Base-by-base conservation (phyloP, 352 stramenopile species). In the Phytophthora gonapodyides region DNA sequence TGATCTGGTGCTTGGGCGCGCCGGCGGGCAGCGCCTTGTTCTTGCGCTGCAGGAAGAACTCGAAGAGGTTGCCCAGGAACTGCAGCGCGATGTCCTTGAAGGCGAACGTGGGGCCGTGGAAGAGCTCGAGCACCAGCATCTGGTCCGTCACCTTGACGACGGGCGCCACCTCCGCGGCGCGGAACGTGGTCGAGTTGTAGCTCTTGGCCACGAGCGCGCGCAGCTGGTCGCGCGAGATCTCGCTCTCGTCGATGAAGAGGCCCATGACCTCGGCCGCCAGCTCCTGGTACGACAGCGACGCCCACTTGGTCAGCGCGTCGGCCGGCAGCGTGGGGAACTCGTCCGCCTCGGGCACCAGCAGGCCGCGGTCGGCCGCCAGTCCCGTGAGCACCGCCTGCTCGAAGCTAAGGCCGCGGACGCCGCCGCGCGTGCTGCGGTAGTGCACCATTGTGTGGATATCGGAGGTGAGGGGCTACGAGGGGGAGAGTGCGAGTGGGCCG, bases 71-170 rank as follows among this genome's bases (percentile, higher is more conserved):
- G 53, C 97, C 97, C 13, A 99, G 82, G 75, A 99, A 99, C 82
- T 99, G 97, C 33, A 99, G 76, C 51, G 97, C 97, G 49, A 99
- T 98, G 80, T 99, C 97, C 81, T 99, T 99, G 83, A 99, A 99
- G 17, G 97, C 97, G 73, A 99, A 99, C 35, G 97, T 99, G 21
- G 97, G 97, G 59, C 97, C 97, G 69, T 99, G 97, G 81, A 99
- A 99, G 30, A 99, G 92, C 85, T 99, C 97, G 64, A 99, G 80
- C 47, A 98, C 81, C 52, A 91, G 83, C 66, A 94, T 71, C 53
- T 93, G 78, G 59, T 91, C 80, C 64, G 87, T 91, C 48, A 98
- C 75, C 64, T 97, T 89, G 27, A 97, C 78, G 7, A 99, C 84
- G 1, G 97, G 97, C 27, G 96, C 98, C n/a, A 98, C 97, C 52